Percentiles rank a stretch among this genome's conserved stretches.
These are phyloP conservation scores for Pisolithus sp. DNA, from an alignment of 768 basidiomycete species.

Conservation along the genomic window DNA sequence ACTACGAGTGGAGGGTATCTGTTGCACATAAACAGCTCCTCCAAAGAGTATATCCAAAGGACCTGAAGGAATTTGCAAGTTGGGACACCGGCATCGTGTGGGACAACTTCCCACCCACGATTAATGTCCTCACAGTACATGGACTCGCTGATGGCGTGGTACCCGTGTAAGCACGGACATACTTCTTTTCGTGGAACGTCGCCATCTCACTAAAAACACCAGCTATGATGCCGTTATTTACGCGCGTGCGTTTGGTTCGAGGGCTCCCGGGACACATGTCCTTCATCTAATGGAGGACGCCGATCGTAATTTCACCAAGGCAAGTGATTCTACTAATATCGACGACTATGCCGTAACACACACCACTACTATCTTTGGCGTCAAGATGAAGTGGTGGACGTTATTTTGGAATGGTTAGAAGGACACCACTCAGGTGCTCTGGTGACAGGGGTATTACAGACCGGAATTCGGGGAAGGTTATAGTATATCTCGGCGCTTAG, in stretches of 20 bases:
- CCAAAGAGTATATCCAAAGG: constrained; percentile 49
- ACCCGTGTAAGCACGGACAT: constrained; percentile 48
- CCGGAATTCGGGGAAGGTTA: constrained; percentile 46
- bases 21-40: constrained; percentile 59
- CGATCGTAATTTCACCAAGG: constrained; percentile 74
- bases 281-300: constrained; percentile 66
- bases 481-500: constrained; percentile 18
- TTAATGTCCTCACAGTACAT: constrained; percentile 72
- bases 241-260: constrained; percentile 48
- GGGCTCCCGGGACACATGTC: constrained; percentile 62
- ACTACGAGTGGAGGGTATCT: constrained; percentile 52
- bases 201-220: constrained; percentile 1
- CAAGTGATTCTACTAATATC: constrained; percentile 17
- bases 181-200: not conserved
- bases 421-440: constrained; percentile 40
- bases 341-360: not conserved
- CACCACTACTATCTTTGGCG: constrained; percentile 29
- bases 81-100: constrained; percentile 68
- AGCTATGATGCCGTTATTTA: constrained; percentile 75
- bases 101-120: constrained; percentile 54
- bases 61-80: constrained; percentile 52
- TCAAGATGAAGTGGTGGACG: constrained; percentile 60
- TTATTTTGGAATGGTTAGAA: constrained; percentile 65
- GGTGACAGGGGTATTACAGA: constrained; percentile 58
- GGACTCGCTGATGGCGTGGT: constrained; percentile 66